phyloP scores from a whole-genome alignment of 345 rosid genomes.

The Bruguiera parviflora region DNA sequence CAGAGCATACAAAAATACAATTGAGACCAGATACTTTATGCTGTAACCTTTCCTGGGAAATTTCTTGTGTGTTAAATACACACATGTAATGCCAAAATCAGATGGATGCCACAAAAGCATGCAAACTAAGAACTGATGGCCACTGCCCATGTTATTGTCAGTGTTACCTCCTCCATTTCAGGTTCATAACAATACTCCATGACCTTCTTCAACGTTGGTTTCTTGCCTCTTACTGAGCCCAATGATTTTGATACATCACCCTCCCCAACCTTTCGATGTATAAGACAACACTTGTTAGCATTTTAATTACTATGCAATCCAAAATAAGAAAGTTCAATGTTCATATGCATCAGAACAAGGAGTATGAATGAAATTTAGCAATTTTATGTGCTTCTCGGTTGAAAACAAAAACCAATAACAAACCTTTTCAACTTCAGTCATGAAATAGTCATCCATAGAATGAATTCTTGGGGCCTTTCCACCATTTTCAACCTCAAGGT shows the following conservation, averaged over 20 bases:
- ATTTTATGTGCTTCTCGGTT: neutral
- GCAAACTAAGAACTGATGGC: neutral
- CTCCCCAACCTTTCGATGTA: conserved; percentile 59
- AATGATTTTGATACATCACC: conserved; percentile 54
- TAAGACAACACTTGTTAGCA: neutral
- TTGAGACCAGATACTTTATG: neutral
- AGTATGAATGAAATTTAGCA: too few species aligned
- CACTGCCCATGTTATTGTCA: conserved; percentile 6
- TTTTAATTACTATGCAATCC: neutral
- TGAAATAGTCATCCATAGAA: conserved; percentile 96
- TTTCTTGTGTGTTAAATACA: neutral
- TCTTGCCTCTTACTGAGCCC: conserved; percentile 61
- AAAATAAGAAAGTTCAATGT: conserved; percentile 3
- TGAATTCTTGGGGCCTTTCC: conserved; percentile 89
- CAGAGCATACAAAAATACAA: too few species aligned
- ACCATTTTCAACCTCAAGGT: conserved; percentile 82
- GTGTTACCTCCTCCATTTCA: conserved; percentile 94
- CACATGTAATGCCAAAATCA: conserved; percentile 7
- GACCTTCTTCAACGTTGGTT: conserved; percentile 55
- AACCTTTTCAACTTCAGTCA: conserved; percentile 98
- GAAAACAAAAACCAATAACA: conserved; percentile 5
- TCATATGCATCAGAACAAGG: conserved; percentile 3
- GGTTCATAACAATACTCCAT: conserved; percentile 96
- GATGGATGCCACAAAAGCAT: neutral
- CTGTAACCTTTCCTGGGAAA: neutral